Evolutionary conservation across 2,329 filamentous ascomycete species (phyloP).

Genomic region (Aspergillus sp.): DNA sequence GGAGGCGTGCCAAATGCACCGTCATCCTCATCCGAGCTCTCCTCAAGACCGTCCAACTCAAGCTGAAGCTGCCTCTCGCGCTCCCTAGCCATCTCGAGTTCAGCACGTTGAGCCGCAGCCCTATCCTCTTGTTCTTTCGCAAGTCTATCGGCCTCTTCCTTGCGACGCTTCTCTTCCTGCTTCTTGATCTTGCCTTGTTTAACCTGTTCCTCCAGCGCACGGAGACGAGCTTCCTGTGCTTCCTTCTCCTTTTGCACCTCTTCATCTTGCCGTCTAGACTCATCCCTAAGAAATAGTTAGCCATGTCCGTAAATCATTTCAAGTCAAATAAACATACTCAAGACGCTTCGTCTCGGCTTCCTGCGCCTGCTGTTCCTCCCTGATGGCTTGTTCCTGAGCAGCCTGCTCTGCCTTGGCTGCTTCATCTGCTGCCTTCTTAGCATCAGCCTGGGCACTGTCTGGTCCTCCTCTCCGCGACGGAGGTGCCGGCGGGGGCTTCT

Average conservation of each 20-base stretch:
- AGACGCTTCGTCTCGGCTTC: constrained; percentile 64
- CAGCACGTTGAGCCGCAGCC: constrained; percentile 74
- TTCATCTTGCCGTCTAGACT: constrained; percentile 66
- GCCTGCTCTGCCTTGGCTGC: constrained; percentile 58
- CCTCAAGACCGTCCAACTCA: constrained; percentile 72
- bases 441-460: constrained; percentile 51
- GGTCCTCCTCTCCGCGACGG: constrained; percentile 63
- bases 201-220: constrained; percentile 87
- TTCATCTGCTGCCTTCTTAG: constrained; percentile 47
- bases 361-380: constrained; percentile 66
- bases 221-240: constrained; percentile 72
- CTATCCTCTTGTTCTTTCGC: constrained; percentile 81
- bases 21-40: constrained; percentile 73
- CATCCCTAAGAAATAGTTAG: constrained; percentile 48
- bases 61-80: constrained; percentile 81
- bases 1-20: constrained; percentile 60
- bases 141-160: constrained; percentile 78
- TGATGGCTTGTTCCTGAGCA: constrained; percentile 43
- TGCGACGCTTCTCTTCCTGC: constrained; percentile 87
- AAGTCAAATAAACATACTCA: constrained; percentile 59
- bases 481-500: constrained; percentile 61
- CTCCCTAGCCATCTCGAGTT: constrained; percentile 85
- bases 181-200: constrained; percentile 90
- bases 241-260: constrained; percentile 73
- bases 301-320: constrained; percentile 1